Evolutionary conservation across 2,329 filamentous ascomycete species (phyloP).

Genomic region (Didymella segeticola): DNA sequence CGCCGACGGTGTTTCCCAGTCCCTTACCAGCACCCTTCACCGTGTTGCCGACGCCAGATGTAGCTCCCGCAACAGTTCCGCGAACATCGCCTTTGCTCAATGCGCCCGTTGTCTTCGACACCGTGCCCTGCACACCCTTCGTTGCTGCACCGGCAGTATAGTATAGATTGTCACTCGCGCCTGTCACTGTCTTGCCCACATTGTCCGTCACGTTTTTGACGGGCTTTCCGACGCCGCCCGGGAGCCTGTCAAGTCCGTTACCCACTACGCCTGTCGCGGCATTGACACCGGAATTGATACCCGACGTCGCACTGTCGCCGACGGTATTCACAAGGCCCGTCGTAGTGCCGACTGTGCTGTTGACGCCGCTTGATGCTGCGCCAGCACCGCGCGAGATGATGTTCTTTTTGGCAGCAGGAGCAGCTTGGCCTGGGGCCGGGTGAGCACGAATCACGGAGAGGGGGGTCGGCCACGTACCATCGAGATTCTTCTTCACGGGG

Average conservation of each 20-base stretch:
- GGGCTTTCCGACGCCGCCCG: slow-evolving; percentile 44
- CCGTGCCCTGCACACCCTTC: slow-evolving; percentile 51
- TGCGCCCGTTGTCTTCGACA: slow-evolving; percentile 53
- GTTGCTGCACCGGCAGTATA: slow-evolving; percentile 51
- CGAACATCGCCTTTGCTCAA: slow-evolving; percentile 52
- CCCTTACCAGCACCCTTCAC: slow-evolving; percentile 46
- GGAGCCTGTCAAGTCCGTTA: slow-evolving; percentile 46
- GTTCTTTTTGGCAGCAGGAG: slow-evolving; percentile 37
- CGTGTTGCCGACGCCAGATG: slow-evolving; percentile 47
- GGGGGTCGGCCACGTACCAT: slow-evolving; percentile 41
- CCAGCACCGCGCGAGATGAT: slow-evolving; percentile 44
- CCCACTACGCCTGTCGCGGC: slow-evolving; percentile 48
- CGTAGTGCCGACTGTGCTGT: slow-evolving; percentile 46
- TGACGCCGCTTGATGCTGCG: slow-evolving; percentile 45
- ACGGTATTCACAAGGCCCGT: slow-evolving; percentile 46
- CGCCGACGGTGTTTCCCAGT: slow-evolving; percentile 43
- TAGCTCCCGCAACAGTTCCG: slow-evolving; percentile 48
- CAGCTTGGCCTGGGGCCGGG: slow-evolving; percentile 33
- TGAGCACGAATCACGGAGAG: slow-evolving; percentile 32
- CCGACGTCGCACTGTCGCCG: slow-evolving; percentile 47
- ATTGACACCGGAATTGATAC: slow-evolving; percentile 46
- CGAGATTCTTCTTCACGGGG: slow-evolving; percentile 28
- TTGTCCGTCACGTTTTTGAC: slow-evolving; percentile 51
- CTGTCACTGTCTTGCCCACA: slow-evolving; percentile 52
- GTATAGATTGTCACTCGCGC: slow-evolving; percentile 49